Conservation (phyloP, 83 land plant species). For the Picea abies region DNA sequence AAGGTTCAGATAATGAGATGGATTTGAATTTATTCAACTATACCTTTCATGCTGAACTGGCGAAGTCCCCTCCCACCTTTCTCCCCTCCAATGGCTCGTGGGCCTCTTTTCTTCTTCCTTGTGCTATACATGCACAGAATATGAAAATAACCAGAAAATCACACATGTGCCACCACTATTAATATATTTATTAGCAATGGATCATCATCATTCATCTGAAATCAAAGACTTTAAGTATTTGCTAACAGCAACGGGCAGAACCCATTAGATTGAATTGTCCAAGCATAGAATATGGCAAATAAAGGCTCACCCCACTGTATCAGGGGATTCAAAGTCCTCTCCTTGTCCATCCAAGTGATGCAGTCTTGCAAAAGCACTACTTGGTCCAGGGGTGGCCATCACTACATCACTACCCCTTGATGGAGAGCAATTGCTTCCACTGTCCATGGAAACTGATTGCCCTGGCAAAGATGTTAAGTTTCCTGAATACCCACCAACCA, state of each 20-base stretch:
- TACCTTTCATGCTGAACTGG: constrained; percentile 59
- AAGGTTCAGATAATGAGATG: neutral
- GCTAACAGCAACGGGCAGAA: neutral
- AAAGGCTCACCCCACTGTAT: constrained; percentile 7
- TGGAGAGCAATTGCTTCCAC: constrained; percentile 60
- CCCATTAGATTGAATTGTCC: neutral
- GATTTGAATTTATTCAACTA: neutral
- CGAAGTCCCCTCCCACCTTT: constrained; percentile 56
- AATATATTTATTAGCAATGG: neutral
- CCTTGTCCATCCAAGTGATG: constrained; percentile 63
- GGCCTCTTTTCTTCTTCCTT: constrained; percentile 50
- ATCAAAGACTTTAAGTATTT: neutral
- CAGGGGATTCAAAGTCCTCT: constrained; percentile 52
- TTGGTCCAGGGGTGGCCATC: constrained; percentile 53
- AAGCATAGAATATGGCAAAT: neutral
- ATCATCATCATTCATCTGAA: neutral
- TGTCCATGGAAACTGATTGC: constrained; percentile 48
- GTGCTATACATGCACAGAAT: neutral
- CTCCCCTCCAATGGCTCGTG: constrained; percentile 43
- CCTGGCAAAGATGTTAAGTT: constrained; percentile 19
- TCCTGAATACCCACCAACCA: constrained; percentile 16
- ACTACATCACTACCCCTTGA: constrained; percentile 54
- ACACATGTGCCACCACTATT: neutral
- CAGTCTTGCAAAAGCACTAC: constrained; percentile 39
- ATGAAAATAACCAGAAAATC: neutral